phyloP scores from a whole-genome alignment of 2,329 filamentous ascomycete species.

The Ascomycota sp. region DNA sequence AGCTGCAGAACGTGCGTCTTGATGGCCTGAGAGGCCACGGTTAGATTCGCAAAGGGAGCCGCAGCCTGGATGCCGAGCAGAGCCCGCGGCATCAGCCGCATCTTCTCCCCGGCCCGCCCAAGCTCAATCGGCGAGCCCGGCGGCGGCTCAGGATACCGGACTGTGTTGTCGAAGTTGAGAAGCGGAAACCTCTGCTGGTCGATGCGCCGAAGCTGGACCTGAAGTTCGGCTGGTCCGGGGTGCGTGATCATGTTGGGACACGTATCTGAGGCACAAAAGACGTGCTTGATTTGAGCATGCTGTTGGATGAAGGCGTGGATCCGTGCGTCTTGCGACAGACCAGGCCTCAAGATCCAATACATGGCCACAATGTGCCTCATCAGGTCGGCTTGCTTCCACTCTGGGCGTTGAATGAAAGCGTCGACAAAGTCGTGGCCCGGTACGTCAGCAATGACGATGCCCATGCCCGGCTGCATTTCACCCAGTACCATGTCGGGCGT shows the following conservation, averaged over 20 bases:
- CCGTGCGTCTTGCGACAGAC: constrained; percentile 38
- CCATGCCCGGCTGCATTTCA: constrained; percentile 42
- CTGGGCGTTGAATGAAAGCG: constrained; percentile 45
- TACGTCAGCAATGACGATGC: constrained; percentile 64
- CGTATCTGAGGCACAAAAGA: constrained; percentile 55
- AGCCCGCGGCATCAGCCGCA: constrained; percentile 26
- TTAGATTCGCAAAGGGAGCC: constrained; percentile 23
- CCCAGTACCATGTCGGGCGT: constrained; percentile 78
- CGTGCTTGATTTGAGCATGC: constrained; percentile 43
- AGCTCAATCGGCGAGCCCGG: constrained; percentile 12
- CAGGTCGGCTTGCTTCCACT: constrained; percentile 46
- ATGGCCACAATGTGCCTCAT: constrained; percentile 48
- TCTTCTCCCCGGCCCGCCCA: constrained; percentile 22
- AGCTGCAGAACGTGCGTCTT: constrained; percentile 25
- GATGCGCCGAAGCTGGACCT: constrained; percentile 49
- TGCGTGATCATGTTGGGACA: constrained; percentile 59
- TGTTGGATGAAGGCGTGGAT: constrained; percentile 51
- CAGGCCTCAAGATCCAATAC: constrained; percentile 64
- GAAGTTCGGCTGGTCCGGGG: constrained; percentile 42
- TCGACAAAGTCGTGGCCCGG: constrained; percentile 52
- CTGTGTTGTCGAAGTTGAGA: constrained; percentile 40
- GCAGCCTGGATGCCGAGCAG: constrained; percentile 24
- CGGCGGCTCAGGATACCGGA: constrained; percentile 7
- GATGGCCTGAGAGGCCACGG: constrained; percentile 21
- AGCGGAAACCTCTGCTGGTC: constrained; percentile 55